phyloP scores from a whole-genome alignment of 108 stramenopile species.

The Bacterosira constricta region DNA sequence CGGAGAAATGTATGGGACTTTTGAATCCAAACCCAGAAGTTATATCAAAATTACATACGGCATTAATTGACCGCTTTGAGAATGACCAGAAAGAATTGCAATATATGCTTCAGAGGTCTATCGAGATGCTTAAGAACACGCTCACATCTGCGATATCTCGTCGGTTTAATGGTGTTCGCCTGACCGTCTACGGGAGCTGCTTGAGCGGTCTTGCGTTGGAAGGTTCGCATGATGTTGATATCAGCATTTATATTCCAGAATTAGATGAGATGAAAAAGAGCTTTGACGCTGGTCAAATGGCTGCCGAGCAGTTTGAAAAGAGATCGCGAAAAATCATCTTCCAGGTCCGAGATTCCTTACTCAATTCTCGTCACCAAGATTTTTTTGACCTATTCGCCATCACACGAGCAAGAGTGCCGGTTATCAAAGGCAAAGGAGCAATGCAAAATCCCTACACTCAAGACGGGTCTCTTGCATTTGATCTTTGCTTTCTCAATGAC shows the following conservation, averaged over 20 bases:
- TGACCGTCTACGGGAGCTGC: slow-evolving; percentile 78
- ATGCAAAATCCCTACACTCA: slow-evolving; percentile 68
- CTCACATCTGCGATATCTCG: slow-evolving; percentile 34
- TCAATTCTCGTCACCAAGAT: slow-evolving; percentile 9
- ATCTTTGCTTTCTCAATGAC: slow-evolving; percentile 87
- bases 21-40: neutral
- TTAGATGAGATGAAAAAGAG: slow-evolving; percentile 39
- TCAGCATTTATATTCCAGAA: slow-evolving; percentile 60
- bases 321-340: slow-evolving; percentile 59
- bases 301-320: slow-evolving; percentile 52
- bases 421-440: slow-evolving; percentile 65
- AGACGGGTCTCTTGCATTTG: slow-evolving; percentile 74
- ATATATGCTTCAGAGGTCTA: slow-evolving; percentile 11
- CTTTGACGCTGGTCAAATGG: slow-evolving; percentile 55
- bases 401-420: slow-evolving; percentile 74
- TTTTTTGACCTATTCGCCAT: slow-evolving; percentile 60
- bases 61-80: slow-evolving; percentile 23
- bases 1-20: slow-evolving; percentile 21
- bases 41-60: slow-evolving; percentile 10
- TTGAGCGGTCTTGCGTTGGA: slow-evolving; percentile 68
- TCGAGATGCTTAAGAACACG: slow-evolving; percentile 19
- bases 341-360: slow-evolving; percentile 23
- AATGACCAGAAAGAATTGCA: slow-evolving; percentile 22
- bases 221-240: slow-evolving; percentile 76
- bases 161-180: slow-evolving; percentile 18